Conservation (phyloP, 257 asterid species). For the Solanum phureja region DNA sequence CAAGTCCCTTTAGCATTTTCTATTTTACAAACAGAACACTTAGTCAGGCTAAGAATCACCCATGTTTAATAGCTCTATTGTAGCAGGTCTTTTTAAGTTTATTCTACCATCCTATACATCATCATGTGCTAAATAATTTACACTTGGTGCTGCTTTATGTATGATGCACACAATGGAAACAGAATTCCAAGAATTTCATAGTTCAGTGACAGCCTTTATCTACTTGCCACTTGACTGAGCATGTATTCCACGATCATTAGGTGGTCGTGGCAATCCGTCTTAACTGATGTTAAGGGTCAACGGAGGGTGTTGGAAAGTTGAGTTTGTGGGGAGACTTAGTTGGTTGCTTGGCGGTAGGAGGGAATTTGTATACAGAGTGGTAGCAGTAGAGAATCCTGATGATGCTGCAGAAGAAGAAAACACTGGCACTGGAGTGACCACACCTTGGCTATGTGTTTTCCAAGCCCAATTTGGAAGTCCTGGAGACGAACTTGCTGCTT, state of each 20-base stretch:
- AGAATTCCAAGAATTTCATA: neutral
- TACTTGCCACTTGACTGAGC: neutral
- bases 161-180: neutral
- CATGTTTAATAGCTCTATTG: neutral
- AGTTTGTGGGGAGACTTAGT: constrained; percentile 20
- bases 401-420: constrained; percentile 77
- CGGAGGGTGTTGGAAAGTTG: constrained; percentile 25
- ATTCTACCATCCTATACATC: neutral
- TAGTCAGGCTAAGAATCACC: neutral
- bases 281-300: constrained; percentile 14
- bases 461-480: constrained; percentile 56
- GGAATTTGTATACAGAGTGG: constrained; percentile 22
- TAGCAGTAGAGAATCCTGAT: constrained; percentile 79
- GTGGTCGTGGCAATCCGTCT: neutral
- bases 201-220: neutral
- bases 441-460: constrained; percentile 46
- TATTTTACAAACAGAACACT: neutral
- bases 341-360: constrained; percentile 24
- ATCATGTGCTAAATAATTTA: neutral
- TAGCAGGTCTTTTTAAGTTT: neutral
- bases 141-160: neutral
- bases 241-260: neutral
- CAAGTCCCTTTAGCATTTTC: neutral
- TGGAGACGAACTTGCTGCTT: constrained; percentile 28
- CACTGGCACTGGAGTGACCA: constrained; percentile 28